Percentiles rank a stretch among this genome's conserved stretches.
Conservation (phyloP, 495 filamentous ascomycete species). For the Glarea lozoyensis region DNA sequence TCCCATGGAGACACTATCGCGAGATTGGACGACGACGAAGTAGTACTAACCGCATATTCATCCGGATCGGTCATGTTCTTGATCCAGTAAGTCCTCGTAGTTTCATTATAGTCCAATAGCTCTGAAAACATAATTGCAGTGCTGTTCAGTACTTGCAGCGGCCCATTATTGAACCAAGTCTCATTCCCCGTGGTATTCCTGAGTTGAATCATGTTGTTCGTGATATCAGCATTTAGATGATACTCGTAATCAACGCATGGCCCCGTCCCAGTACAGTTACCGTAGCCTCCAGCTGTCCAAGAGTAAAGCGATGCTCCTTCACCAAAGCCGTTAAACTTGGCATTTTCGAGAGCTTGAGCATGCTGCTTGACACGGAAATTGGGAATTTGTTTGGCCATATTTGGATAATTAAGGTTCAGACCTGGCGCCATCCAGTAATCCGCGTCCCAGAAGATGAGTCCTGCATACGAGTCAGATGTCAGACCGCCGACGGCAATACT, state of each 20-base stretch:
- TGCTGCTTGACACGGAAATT: conserved; percentile 41
- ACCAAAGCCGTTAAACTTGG: conserved; percentile 32
- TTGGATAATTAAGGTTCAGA: conserved; percentile 40
- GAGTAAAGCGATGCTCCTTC: conserved; percentile 41
- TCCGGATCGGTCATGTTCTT: conserved; percentile 69
- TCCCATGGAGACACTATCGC: not conserved
- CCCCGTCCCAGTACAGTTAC: conserved; percentile 51
- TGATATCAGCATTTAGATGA: conserved; percentile 66
- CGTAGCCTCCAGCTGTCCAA: conserved; percentile 49
- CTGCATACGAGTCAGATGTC: conserved; percentile 45
- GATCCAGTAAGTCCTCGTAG: conserved; percentile 34
- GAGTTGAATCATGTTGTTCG: conserved; percentile 43
- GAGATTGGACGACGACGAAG: not conserved
- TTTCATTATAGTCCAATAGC: conserved; percentile 33
- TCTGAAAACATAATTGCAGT: conserved; percentile 36
- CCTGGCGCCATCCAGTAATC: conserved; percentile 45
- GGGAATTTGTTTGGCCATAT: conserved; percentile 36
- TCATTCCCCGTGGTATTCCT: conserved; percentile 39
- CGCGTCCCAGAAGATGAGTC: conserved; percentile 51
- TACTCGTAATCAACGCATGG: conserved; percentile 56
- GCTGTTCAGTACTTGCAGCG: conserved; percentile 38
- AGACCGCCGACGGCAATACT: conserved; percentile 48
- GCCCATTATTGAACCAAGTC: conserved; percentile 32
- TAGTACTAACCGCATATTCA: conserved; percentile 17
- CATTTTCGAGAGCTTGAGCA: conserved; percentile 40